Base-by-base conservation (phyloP, 768 basidiomycete species). In the Naganishia friedmannii region DNA sequence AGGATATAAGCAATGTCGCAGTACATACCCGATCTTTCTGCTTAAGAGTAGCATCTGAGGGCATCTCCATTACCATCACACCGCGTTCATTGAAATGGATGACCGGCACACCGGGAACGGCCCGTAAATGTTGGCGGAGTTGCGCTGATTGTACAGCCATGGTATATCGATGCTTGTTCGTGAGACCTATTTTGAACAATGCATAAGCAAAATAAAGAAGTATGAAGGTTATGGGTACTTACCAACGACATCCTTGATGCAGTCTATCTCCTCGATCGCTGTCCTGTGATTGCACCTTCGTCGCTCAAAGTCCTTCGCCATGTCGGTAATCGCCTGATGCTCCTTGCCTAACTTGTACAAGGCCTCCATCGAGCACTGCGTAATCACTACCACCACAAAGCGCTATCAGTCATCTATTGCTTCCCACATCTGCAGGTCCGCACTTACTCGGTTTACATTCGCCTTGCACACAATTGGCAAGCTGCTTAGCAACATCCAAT, bases 361-460 rank as follows among this genome's bases (percentile, higher is more conserved):
- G 77, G 92, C 91, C 74, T 93, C 88, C 51, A 99, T 93, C 78
- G 89, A 95, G 80, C 96, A 99, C 79, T 98, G 95, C 0, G 96
- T 97, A 80, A 99, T 97, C 95, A 99, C 96, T 97, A 69, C 1
- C 55, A 15, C 28, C 13, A n/a, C 23, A 23, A 37, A 55, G 15
- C 31, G 34, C 3, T 45, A 29, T 45, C 23, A 63, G 39, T 13
- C n/a, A 23, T 63, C 8, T 9, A 26, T 63, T 28, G 12, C 51
- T 46, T 42, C 32, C 55, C 74, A 78, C 69, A 81, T 80, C 80
- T 81, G 82, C 83, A 84, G 83, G 82, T 83, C 15, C 82, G 78
- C 19, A 85, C 93, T 83, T 81, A 98, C 96, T 97, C 37, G 88
- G 90, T 82, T 97, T 98, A 71, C 91, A 86, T 68, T 86, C 86